Evolutionary conservation across 371 early-diverging fungal species (phyloP), one percentile per base, ranked within the genome.

Genomic region (Actinomucor elegans): DNA sequence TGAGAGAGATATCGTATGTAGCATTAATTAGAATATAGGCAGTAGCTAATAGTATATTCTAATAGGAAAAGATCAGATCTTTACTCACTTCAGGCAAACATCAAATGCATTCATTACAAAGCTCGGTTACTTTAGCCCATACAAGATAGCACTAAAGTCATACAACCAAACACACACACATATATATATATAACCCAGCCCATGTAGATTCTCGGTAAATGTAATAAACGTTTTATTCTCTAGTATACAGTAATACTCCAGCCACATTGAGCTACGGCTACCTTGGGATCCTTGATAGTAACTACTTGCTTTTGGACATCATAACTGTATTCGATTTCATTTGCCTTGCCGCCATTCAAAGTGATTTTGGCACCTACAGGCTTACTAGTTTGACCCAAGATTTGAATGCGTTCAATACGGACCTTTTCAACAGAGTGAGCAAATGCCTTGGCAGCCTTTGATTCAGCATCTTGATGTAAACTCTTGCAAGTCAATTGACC

Each of bases 211-310:
- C n/a, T n/a, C n/a, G n/a, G n/a, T n/a, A n/a, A n/a, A n/a, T n/a
- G 24, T 14, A 24, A 14, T 21, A n/a, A n/a, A n/a, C n/a, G n/a
- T n/a, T n/a, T 45, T 40, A 27, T 24, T 42, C 14, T 51, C 59
- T 64, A 69, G 29, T 61, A 57, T 28, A 85, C 64, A 8, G 51
- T 38, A 44, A 89, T 64, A 23, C 61, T 65, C 88, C 90, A 92
- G 53, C 83, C 85, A 36, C 59, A 64, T 50, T 77, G 61, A 32
- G 76, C 72, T 28, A 89, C 65, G 17, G 67, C 55, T 15, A 87
- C 81, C 37, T 81, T 78, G 4, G 91, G 91, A 52, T 89, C 83
- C 64, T 88, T 89, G 48, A 90, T 73, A 6, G 75, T 65, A 44
- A 80, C 60, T 11, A 71, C 71, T 24, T 63, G 37, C 18, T 56